Conservation (phyloP, 2,329 filamentous ascomycete species). For the Verticillium isaacii region DNA sequence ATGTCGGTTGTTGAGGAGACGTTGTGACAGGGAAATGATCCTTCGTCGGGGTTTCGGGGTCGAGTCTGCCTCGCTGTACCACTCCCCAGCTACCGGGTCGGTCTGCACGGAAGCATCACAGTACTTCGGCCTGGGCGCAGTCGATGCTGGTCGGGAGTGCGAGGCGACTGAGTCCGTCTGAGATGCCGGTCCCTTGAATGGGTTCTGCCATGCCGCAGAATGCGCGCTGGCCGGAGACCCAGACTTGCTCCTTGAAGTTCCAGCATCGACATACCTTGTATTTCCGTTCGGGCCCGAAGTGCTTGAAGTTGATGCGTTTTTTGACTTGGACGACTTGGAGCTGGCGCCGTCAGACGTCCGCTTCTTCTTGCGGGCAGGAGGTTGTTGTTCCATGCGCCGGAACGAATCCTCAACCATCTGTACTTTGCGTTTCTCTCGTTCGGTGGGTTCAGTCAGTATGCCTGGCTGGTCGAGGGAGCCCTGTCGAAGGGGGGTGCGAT, state of each 20-base stretch:
- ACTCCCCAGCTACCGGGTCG: slow-evolving; percentile 47
- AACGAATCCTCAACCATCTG: slow-evolving; percentile 62
- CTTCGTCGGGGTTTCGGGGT: slow-evolving; percentile 37
- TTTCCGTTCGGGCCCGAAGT: slow-evolving; percentile 3
- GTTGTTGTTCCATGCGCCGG: slow-evolving; percentile 57
- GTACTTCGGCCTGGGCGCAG: slow-evolving; percentile 36
- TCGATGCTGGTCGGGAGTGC: slow-evolving; percentile 33
- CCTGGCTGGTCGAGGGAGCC: slow-evolving; percentile 56
- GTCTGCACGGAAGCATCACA: slow-evolving; percentile 50
- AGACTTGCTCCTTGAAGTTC: slow-evolving; percentile 49
- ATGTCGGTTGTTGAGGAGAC: slow-evolving; percentile 45
- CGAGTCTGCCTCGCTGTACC: slow-evolving; percentile 38
- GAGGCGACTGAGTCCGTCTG: slow-evolving; percentile 22
- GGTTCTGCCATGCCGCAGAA: slow-evolving; percentile 29
- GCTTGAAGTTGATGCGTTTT: slow-evolving; percentile 14
- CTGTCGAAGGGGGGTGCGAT: slow-evolving; percentile 57
- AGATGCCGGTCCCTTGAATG: slow-evolving; percentile 19
- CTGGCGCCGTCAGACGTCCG: slow-evolving; percentile 50
- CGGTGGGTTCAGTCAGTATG: slow-evolving; percentile 59
- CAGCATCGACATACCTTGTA: slow-evolving; percentile 45
- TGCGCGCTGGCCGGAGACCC: slow-evolving; percentile 41
- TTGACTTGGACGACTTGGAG: slow-evolving; percentile 21
- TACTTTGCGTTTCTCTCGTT: slow-evolving; percentile 63
- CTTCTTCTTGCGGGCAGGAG: slow-evolving; percentile 56
- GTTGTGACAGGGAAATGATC: slow-evolving; percentile 48